Percentiles rank a stretch among this genome's conserved stretches.
Evolutionary conservation across 2,329 filamentous ascomycete species (phyloP).

Genomic region (Colletotrichum sojae): DNA sequence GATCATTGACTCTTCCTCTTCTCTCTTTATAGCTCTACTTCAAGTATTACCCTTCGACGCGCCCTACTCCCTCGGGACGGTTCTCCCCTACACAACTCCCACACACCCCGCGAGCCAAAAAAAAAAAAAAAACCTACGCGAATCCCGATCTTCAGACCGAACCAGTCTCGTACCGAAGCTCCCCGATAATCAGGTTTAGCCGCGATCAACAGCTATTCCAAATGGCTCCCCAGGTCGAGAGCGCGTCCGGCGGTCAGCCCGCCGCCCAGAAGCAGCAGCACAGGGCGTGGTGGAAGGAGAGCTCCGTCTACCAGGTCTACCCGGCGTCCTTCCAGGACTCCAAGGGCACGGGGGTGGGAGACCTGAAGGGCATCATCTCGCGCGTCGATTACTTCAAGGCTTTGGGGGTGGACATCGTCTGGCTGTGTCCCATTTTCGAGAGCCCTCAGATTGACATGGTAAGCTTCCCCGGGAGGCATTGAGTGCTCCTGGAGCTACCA

Average conservation of each 20-base stretch:
- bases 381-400: constrained; percentile 68
- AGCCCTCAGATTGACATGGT: constrained; percentile 76
- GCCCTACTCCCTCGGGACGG: background rate
- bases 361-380: constrained; percentile 70
- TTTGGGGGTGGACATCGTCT: constrained; percentile 72
- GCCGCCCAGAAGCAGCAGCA: constrained; percentile 39
- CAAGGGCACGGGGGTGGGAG: constrained; percentile 68
- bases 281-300: constrained; percentile 71
- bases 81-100: background rate
- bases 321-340: constrained; percentile 73
- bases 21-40: background rate
- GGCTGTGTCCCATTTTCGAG: constrained; percentile 64
- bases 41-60: background rate
- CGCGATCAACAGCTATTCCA: background rate
- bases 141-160: background rate
- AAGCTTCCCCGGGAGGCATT: constrained; percentile 1
- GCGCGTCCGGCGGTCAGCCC: background rate
- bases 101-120: no score
- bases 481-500: background rate
- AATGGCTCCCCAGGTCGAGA: constrained; percentile 24
- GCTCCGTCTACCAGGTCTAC: constrained; percentile 73
- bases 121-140: background rate
- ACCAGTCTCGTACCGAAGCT: no score
- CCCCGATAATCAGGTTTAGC: background rate
- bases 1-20: background rate